Evolutionary conservation across 148 eudicot species (phyloP).

Genomic region (Chenopodium suecicum): DNA sequence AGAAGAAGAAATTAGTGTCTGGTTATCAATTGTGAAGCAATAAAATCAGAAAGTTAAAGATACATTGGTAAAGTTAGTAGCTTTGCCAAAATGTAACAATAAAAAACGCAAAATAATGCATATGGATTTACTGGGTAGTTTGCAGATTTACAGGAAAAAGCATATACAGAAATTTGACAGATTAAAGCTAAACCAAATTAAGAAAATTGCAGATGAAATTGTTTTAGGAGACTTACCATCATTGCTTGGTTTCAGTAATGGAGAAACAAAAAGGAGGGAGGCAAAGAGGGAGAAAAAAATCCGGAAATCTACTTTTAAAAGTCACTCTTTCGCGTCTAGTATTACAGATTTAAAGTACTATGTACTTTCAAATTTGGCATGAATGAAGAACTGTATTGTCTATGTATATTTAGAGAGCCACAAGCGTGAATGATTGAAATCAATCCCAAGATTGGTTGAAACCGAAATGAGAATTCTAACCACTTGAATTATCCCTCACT

Average conservation of each 20-base stretch:
- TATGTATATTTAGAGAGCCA: too few species aligned
- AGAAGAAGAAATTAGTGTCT: background rate
- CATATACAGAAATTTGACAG: background rate
- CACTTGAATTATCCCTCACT: too few species aligned
- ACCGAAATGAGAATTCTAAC: too few species aligned
- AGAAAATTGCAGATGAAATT: conserved; percentile 9
- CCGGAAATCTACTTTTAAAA: too few species aligned
- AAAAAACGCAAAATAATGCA: background rate
- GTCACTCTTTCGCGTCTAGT: too few species aligned
- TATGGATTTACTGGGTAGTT: background rate
- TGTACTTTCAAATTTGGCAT: too few species aligned
- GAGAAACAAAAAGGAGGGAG: too few species aligned
- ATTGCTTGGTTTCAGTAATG: background rate
- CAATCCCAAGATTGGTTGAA: too few species aligned
- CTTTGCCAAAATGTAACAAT: background rate
- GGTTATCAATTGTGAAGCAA: background rate
- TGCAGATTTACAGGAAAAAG: background rate
- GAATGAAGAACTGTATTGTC: too few species aligned
- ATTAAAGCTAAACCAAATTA: background rate
- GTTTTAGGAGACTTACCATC: conserved; percentile 25
- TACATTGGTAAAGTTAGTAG: background rate
- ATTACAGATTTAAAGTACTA: too few species aligned
- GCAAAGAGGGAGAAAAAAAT: too few species aligned
- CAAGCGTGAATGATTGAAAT: too few species aligned
- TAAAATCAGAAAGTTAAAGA: background rate